phyloP scores from a whole-genome alignment of 139 green algal genomes.

The Nannochloris sp. region DNA sequence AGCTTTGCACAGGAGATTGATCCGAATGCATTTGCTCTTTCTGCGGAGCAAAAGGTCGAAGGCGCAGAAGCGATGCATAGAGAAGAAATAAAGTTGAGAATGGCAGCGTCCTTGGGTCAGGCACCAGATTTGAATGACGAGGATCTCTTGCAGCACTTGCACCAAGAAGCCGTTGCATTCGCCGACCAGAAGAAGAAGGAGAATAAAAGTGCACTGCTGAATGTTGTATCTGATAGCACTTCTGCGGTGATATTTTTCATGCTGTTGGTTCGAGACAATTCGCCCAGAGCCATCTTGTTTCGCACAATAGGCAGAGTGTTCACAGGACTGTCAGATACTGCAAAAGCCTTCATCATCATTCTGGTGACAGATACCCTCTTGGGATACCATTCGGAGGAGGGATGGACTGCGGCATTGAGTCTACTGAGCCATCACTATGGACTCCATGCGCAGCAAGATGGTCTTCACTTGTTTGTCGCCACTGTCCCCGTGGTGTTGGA shows the following conservation, averaged over 20 bases:
- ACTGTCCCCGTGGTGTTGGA: conserved; percentile 77
- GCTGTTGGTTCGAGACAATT: conserved; percentile 36
- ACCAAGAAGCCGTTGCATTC: conserved; percentile 27
- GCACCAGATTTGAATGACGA: conserved; percentile 54
- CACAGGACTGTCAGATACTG: conserved; percentile 72
- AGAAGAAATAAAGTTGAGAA: conserved; percentile 68
- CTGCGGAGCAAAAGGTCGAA: conserved; percentile 59
- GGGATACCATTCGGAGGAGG: conserved; percentile 90
- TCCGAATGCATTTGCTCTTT: conserved; percentile 59
- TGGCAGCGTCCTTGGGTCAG: conserved; percentile 70
- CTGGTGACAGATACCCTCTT: conserved; percentile 43
- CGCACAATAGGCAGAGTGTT: conserved; percentile 66
- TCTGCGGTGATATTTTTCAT: conserved; percentile 44
- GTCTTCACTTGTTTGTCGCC: conserved; percentile 57
- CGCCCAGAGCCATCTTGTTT: conserved; percentile 35
- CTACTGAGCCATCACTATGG: conserved; percentile 72
- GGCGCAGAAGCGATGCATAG: conserved; percentile 55
- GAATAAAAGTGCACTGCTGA: conserved; percentile 47
- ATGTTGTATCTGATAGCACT: conserved; percentile 52
- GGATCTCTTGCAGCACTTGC: conserved; percentile 51
- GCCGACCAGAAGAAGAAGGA: conserved; percentile 29
- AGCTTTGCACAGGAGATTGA: conserved; percentile 45
- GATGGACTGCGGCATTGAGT: conserved; percentile 73
- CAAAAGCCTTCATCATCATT: conserved; percentile 90
- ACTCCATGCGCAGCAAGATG: conserved; percentile 23